Evolutionary conservation across 2,329 filamentous ascomycete genomes (phyloP).

Genomic region (Chalara sp.): DNA sequence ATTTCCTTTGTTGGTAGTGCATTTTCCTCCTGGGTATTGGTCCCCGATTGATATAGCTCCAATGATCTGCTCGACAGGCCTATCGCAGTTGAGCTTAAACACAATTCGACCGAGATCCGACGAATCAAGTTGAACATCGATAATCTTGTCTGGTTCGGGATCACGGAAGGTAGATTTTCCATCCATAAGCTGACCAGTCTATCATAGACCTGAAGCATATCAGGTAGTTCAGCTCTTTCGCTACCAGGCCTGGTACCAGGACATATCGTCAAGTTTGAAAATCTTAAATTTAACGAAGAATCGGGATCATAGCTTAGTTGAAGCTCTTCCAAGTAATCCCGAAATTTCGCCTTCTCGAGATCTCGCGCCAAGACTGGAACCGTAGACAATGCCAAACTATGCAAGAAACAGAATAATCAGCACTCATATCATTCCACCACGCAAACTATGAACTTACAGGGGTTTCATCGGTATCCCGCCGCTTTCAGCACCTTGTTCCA

Average conservation of each 20-base stretch:
- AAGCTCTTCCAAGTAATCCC: conserved; percentile 16
- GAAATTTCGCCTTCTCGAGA: conserved; percentile 18
- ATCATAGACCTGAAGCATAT: conserved; percentile 24
- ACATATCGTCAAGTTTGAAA: conserved; percentile 15
- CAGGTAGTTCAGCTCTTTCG: conserved; percentile 1
- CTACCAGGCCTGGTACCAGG: conserved; percentile 4
- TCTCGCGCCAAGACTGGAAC: conserved; percentile 15
- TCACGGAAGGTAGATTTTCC: conserved; percentile 17
- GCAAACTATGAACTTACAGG: too few relatives aligned
- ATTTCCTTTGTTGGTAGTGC: conserved; percentile 2
- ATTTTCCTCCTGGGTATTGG: too few relatives aligned
- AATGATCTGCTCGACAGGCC: too few relatives aligned
- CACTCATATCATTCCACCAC: too few relatives aligned
- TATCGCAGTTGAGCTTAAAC: conserved; percentile 20
- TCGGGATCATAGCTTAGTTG: conserved; percentile 8
- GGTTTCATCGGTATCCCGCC: too few relatives aligned
- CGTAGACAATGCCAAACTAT: conserved; percentile 18
- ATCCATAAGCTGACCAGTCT: conserved; percentile 24
- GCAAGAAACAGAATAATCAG: too few relatives aligned
- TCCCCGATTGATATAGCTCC: too few relatives aligned
- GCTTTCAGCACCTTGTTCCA: too few relatives aligned
- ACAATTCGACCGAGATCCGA: conserved; percentile 23
- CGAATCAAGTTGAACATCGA: conserved; percentile 23
- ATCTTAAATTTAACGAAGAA: conserved; percentile 7
- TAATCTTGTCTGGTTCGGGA: conserved; percentile 18